Base-by-base conservation (phyloP, 2,329 filamentous ascomycete species). In the Davidsoniella eucalypti region DNA sequence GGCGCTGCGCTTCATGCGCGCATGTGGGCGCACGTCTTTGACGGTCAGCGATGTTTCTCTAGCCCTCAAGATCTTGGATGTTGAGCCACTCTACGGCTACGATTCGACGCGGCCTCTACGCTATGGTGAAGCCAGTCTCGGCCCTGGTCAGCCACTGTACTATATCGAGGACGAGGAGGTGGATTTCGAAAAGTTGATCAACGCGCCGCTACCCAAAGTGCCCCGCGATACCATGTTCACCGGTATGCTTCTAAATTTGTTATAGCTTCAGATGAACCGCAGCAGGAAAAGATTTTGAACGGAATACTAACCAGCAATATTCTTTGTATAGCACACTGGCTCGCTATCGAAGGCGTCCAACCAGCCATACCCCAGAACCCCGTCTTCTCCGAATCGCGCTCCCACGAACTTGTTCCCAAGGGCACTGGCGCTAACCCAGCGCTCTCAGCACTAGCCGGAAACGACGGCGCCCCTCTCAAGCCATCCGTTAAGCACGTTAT, bases 161-260 rank as follows among this genome's bases (percentile, higher is more conserved):
- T 98, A 98, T 63, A 84, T 98, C 37, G 92, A 98, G 61, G 92
- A 98, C 63, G 92, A 98, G 61, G 92, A 98, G 69, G 82, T 96
- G 50, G 92, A 98, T 65, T 96, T 98, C 61, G 92, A 98, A 69
- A 96, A 96, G 70, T 71, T 98, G 57, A 95, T 98, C 63, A 98
- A 98, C 67, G 87, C 87, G 56, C 86, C 92, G 4, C 67, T 98
- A 57, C 92, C 92, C 23, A 95, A 93, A 65, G 88, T 98, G 26
- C 92, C 92, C 33, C 75, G 90, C 46, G 92, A 98, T 64, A 83
- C 92, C 59, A 86, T 80, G 54, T 90, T 95, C 61, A 96, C 90
- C 39, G 84, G 87, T 90, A 68, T 51, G 72, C 9, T 17, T 4
- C 1, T 14, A 6, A 10, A 9, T 18, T 10, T 21, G 4, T 37